A percentile compares a stretch with the other conserved stretches of the same genome.
Conservation (phyloP, 2,329 filamentous ascomycete genomes). For the Colletotrichum cuscutae region DNA sequence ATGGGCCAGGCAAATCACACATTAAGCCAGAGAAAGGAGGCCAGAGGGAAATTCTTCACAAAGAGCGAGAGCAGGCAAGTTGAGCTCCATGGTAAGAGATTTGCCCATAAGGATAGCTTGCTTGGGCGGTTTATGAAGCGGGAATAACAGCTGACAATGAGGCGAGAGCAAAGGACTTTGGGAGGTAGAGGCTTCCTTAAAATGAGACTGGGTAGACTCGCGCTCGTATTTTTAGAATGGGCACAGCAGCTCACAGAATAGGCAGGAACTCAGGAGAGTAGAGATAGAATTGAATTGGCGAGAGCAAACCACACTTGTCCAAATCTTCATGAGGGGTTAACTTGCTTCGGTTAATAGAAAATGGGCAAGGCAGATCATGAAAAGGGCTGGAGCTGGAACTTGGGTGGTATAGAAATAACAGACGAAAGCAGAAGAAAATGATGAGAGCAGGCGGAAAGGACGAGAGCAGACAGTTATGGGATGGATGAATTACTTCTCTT, state of each 20-base stretch:
- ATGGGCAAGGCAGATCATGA: not conserved
- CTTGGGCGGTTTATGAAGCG: not conserved
- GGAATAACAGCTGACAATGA: not conserved
- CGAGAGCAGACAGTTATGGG: not conserved
- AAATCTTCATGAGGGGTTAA: not conserved
- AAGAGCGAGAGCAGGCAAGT: no score
- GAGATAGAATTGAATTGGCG: not conserved
- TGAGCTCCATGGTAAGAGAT: not conserved
- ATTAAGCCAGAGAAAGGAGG: no score
- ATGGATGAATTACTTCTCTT: not conserved
- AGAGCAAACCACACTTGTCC: no score
- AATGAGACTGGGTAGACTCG: not conserved
- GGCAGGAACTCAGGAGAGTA: no score
- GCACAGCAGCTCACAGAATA: not conserved
- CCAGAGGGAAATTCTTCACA: no score
- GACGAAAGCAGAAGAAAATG: not conserved
- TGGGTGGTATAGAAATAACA: fast-evolving
- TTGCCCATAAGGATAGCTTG: not conserved
- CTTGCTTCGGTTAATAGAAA: not conserved
- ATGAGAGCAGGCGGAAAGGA: not conserved
- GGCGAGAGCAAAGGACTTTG: not conserved
- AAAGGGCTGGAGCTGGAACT: not conserved
- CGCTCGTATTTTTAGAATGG: no score
- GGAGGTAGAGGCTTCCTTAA: no score
- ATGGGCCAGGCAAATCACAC: no score